These are phyloP conservation scores for Candida nonsorbophila DNA, from an alignment of 805 yeast species.

Conservation along the genomic window DNA sequence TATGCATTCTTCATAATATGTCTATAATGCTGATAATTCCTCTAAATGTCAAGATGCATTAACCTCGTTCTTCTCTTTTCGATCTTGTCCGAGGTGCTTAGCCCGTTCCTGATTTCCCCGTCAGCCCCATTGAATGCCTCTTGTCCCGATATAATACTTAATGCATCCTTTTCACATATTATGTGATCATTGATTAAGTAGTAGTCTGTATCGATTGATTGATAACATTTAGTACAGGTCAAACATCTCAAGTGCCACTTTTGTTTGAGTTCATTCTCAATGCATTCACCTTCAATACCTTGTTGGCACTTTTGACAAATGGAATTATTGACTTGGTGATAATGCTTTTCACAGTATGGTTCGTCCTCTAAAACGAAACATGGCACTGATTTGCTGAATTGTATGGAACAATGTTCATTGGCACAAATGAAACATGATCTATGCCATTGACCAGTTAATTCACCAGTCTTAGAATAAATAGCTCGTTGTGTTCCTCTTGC, in stretches of 20 bases:
- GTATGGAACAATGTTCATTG: slow-evolving; percentile 43
- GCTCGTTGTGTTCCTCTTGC: slow-evolving; percentile 45
- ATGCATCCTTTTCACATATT: slow-evolving; percentile 47
- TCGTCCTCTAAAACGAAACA: slow-evolving; percentile 74
- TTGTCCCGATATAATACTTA: slow-evolving; percentile 19
- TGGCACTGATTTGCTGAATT: slow-evolving; percentile 54
- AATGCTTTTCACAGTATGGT: slow-evolving; percentile 79
- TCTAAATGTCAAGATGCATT: slow-evolving; percentile 32
- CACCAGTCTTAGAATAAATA: slow-evolving; percentile 82
- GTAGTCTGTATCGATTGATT: slow-evolving; percentile 45
- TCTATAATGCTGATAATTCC: too few relatives aligned
- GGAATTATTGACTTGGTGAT: slow-evolving; percentile 71
- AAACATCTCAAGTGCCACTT: slow-evolving; percentile 77
- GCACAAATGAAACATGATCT: slow-evolving; percentile 76
- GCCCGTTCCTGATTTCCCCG: slow-evolving; percentile 16
- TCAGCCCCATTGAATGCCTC: slow-evolving; percentile 14
- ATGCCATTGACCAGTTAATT: slow-evolving; percentile 91
- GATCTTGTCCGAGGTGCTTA: slow-evolving; percentile 25
- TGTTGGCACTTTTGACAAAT: slow-evolving; percentile 62
- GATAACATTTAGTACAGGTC: slow-evolving; percentile 57
- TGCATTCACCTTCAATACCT: slow-evolving; percentile 89
- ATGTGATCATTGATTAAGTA: slow-evolving; percentile 47
- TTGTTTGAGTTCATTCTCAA: slow-evolving; percentile 66
- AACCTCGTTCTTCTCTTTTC: slow-evolving; percentile 41
- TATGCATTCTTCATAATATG: too few relatives aligned